phyloP scores from a whole-genome alignment of 2,329 filamentous ascomycete genomes.

The Cryphonectria naterciae region DNA sequence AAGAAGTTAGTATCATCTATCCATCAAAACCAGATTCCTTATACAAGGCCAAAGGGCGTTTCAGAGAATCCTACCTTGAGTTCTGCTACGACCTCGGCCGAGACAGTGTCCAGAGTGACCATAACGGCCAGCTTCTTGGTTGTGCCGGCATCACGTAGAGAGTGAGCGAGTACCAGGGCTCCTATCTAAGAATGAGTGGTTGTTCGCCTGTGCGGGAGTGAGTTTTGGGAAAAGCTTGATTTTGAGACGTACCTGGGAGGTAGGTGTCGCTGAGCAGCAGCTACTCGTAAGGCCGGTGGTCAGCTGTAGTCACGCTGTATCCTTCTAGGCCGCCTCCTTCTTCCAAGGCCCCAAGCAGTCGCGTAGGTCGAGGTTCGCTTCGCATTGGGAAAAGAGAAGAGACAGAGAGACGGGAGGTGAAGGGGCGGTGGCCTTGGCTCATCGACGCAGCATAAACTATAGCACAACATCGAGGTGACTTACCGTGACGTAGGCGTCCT shows the following conservation, averaged over 20 bases:
- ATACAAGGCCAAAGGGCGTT: not conserved
- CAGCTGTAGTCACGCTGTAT: conserved; percentile 29
- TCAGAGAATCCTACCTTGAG: conserved; percentile 63
- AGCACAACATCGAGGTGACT: conserved; percentile 36
- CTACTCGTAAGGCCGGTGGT: conserved; percentile 50
- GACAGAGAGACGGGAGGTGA: not conserved
- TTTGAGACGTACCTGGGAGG: conserved; percentile 72
- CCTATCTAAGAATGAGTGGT: conserved; percentile 54
- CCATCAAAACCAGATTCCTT: not conserved
- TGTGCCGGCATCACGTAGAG: conserved; percentile 86
- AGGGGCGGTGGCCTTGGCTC: not conserved
- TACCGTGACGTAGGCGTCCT: conserved; percentile 63
- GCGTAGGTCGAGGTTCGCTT: too few species aligned
- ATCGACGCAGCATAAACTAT: conserved; percentile 3
- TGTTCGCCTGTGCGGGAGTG: conserved; percentile 25
- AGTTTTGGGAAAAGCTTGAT: not conserved
- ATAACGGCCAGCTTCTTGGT: conserved; percentile 84
- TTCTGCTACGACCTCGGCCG: conserved; percentile 74
- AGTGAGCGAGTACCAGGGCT: conserved; percentile 91
- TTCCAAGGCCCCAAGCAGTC: not conserved
- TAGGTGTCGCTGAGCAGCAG: conserved; percentile 92
- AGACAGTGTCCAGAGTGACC: conserved; percentile 79
- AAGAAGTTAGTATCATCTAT: conserved; percentile 33
- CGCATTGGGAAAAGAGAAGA: not conserved
- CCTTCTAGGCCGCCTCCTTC: conserved; percentile 14